These are phyloP conservation scores for Teratosphaeria epicoccoides DNA, from an alignment of 2,329 filamentous ascomycete genomes.

Conservation along the genomic window DNA sequence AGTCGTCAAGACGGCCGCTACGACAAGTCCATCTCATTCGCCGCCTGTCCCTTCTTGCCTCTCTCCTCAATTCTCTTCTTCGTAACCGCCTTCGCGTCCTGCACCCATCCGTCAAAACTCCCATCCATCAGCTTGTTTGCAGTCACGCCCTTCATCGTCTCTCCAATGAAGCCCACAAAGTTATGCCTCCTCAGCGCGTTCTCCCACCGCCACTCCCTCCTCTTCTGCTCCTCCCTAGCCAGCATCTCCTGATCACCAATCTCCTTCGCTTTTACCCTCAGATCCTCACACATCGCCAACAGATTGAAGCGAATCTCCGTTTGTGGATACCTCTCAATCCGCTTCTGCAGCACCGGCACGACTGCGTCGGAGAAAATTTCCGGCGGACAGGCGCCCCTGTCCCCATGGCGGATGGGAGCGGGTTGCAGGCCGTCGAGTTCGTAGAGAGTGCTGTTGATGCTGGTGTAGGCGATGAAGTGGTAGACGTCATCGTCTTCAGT, in stretches of 20 bases:
- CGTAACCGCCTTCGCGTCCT: slow-evolving; percentile 52
- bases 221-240: slow-evolving; percentile 70
- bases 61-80: slow-evolving; percentile 38
- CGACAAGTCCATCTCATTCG: slow-evolving; percentile 31
- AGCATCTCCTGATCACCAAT: slow-evolving; percentile 73
- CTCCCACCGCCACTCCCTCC: slow-evolving; percentile 84
- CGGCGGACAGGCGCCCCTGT: slow-evolving; percentile 53
- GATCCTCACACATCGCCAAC: slow-evolving; percentile 79
- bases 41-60: slow-evolving; percentile 30
- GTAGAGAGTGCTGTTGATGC: slow-evolving; percentile 69
- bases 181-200: slow-evolving; percentile 87
- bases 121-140: slow-evolving; percentile 54
- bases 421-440: slow-evolving; percentile 93
- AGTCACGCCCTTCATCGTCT: slow-evolving; percentile 82
- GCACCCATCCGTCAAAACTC: slow-evolving; percentile 63
- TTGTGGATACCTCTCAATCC: slow-evolving; percentile 73
- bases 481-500: slow-evolving; percentile 81
- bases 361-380: slow-evolving; percentile 68
- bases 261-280: slow-evolving; percentile 64
- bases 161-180: slow-evolving; percentile 89
- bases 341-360: slow-evolving; percentile 73
- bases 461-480: slow-evolving; percentile 94
- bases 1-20: slow-evolving; percentile 4
- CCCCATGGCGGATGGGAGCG: slow-evolving; percentile 78
- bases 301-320: slow-evolving; percentile 93